Base-by-base conservation (phyloP, 225 moss, liverwort and hornwort species). In the Bryoerythrophyllum caledonicum region DNA sequence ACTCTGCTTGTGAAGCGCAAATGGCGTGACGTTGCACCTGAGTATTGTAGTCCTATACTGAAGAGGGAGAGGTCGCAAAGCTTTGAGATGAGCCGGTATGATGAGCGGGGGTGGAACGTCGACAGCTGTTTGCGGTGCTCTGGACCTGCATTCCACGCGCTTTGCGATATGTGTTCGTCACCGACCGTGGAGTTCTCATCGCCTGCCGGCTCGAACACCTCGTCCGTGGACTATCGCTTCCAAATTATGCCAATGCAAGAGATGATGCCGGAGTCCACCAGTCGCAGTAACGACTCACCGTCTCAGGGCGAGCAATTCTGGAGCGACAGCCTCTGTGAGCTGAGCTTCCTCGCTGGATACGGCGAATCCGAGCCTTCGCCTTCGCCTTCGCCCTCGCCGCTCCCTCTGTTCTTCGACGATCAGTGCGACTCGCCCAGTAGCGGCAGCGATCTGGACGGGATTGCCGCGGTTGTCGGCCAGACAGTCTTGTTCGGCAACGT, bases 381-480 rank as follows among this genome's bases (percentile, higher is more conserved):
- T 4, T 30, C 26, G 60, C 60, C 30, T 0, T 59, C 59, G 28
- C 59, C 28, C 6, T 76, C 76, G 6, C 70, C 76, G 6, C 51
- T 80, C 11, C 46, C 78, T 14, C 68, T 68, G 19, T 52, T 78
- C 11, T 20, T 43, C 8, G 67, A 76, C 8, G 75, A 81, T 14
- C 72, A 30, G 24, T 75, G 75, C 41, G 52, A 62, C 23, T 82
- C 79, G 2, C 63, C 74, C 57, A 71, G 34, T 1, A 69, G 56
- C 2, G 51, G 75, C 5, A 70, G 65, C 19, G 85, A 82, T n/a
- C 57, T 88, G 34, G 88, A 88, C 5, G 88, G 88, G 35, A 85
- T 88, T 60, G 88, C 85, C 2, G 88, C 88, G 11, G 88, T 88
- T 5, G 88, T 88, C 37, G 88, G 88, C 16, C 82, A 88, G 51